Evolutionary conservation across 768 basidiomycete genomes (phyloP).

Genomic region (Erythrobasidium yunnanense): DNA sequence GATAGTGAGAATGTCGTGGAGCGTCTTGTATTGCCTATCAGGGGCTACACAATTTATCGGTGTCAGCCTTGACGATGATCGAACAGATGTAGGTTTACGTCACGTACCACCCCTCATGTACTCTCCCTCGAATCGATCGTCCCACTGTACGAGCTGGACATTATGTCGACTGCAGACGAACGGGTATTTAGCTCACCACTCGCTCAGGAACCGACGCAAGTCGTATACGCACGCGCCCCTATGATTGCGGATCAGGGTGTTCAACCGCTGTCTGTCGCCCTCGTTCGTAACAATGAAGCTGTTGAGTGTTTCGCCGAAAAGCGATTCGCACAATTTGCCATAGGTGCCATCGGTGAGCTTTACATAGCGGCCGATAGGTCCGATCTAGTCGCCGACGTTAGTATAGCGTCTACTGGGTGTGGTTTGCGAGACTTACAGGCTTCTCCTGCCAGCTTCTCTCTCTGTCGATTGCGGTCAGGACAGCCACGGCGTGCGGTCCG

Average conservation of each 20-base stretch:
- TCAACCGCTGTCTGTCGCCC: not conserved
- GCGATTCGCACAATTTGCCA: not conserved
- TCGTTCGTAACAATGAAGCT: not conserved
- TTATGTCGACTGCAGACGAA: not conserved
- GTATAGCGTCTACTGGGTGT: not conserved
- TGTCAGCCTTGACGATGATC: not conserved
- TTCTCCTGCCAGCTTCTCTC: slow-evolving; percentile 36
- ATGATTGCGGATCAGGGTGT: not conserved
- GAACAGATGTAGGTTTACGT: not conserved
- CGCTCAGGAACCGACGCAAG: not conserved
- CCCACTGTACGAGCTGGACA: not conserved
- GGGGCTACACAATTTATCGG: too few species aligned
- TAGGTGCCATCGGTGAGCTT: slow-evolving; percentile 24
- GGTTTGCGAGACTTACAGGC: slow-evolving; percentile 37
- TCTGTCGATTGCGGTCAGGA: slow-evolving; percentile 39
- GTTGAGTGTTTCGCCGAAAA: slow-evolving; percentile 21
- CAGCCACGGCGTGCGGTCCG: slow-evolving; percentile 35
- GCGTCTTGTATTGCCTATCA: not conserved
- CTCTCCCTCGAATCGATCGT: slow-evolving; percentile 1
- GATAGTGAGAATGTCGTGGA: slow-evolving; percentile 48
- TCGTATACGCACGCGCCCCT: slow-evolving; percentile 6
- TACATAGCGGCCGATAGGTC: slow-evolving; percentile 26
- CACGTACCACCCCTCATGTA: too few species aligned
- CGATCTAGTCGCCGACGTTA: not conserved
- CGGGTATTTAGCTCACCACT: not conserved